Base-by-base conservation (phyloP, 805 yeast species). In the Kregervanrija pseudodelftensis region DNA sequence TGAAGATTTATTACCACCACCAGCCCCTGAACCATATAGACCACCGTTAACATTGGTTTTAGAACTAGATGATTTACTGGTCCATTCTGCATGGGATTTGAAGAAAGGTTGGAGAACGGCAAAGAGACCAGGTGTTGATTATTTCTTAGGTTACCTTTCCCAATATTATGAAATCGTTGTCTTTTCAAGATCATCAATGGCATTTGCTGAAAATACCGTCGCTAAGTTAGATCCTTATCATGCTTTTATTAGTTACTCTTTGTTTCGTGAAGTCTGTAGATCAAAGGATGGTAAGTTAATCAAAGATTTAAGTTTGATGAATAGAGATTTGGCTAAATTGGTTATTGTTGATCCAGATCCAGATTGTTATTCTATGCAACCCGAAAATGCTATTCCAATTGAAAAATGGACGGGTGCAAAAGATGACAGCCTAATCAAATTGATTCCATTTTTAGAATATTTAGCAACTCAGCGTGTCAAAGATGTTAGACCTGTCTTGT, bases 61-160 rank as follows among this genome's bases (percentile, higher is more conserved):
- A 55, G 82, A 86, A 30, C 74, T 93, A 58, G 99, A 93, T 57
- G 99, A 93, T 59, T 69, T 93, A 48, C 74, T 93, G 60, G 79
- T 91, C 46, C 96, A 93, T 64, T 81, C 95, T 35, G 86, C 84
- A 50, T 93, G 99, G 99, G 77, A 86, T 46, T 79, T 87, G 54
- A 80, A 86, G 65, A 74, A 79, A 61, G 99, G 99, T 44, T 93
- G 99, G 99, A 82, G 93, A 69, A 91, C 97, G 12, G 98, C 96
- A 30, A 93, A 93, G 73, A 87, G 99, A 71, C 98, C 99, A 32
- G 99, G 99, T 50, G 81, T 88, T 49, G 99, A 95, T 66, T 93
- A 93, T 72, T 93, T 93, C 69, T 70, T 93, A 61, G 96, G 95
- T 30, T 93, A 93, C 67, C 72, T 93, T 56, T 85, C 96, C 8